Conservation (phyloP, 768 basidiomycete species). For the Lanmaoa rubissima region DNA sequence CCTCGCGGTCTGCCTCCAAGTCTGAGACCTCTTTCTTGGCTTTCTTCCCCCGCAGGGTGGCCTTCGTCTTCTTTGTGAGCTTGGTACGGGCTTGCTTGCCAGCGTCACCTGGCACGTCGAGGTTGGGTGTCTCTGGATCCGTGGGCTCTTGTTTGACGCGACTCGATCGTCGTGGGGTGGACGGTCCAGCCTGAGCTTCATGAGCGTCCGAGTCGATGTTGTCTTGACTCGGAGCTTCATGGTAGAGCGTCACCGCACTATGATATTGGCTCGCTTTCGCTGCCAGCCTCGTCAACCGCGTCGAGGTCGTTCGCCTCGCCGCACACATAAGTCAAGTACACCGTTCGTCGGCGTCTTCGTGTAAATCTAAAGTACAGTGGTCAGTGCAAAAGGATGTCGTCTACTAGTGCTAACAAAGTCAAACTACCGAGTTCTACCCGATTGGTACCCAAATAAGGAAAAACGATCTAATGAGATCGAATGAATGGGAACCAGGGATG, state of each 20-base stretch:
- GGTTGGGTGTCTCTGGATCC: not conserved
- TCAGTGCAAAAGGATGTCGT: not conserved
- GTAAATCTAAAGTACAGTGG: not conserved
- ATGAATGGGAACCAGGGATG: slow-evolving; percentile 55
- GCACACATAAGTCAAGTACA: slow-evolving; percentile 18
- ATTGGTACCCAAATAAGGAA: not conserved
- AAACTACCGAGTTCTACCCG: not conserved
- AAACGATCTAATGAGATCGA: slow-evolving; percentile 3
- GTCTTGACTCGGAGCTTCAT: slow-evolving; percentile 16
- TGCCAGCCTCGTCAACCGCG: slow-evolving; percentile 34
- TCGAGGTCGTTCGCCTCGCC: slow-evolving; percentile 26
- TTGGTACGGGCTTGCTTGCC: not conserved
- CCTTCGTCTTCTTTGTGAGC: not conserved
- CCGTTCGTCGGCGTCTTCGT: not conserved
- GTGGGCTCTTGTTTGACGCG: slow-evolving; percentile 32
- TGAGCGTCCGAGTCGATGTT: not conserved
- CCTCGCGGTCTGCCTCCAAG: not conserved
- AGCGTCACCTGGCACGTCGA: not conserved
- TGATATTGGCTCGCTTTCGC: slow-evolving; percentile 45
- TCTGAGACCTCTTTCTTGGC: not conserved
- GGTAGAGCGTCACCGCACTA: slow-evolving; percentile 40
- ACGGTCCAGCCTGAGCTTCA: slow-evolving; percentile 11
- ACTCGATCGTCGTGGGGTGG: slow-evolving; percentile 20
- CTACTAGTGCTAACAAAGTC: not conserved
- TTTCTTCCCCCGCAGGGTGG: not conserved